phyloP scores from a whole-genome alignment of 2,329 filamentous ascomycete species.

The Paracoccidioides lutzii region DNA sequence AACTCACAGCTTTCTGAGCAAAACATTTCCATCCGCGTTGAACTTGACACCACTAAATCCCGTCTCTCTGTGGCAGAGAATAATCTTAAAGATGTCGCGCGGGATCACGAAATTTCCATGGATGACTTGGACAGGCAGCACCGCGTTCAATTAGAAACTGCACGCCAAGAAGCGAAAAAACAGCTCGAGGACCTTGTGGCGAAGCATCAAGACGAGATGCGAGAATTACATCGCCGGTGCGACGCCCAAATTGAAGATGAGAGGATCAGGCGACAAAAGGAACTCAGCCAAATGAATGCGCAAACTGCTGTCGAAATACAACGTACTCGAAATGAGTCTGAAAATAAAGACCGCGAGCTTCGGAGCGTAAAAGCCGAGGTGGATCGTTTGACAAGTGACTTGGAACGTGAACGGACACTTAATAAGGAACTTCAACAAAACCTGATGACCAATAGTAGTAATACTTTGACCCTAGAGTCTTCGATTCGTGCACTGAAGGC shows the following conservation, averaged over 20 bases:
- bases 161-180: constrained; percentile 32
- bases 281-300: constrained; percentile 51
- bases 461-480: constrained; percentile 57
- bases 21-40: constrained; percentile 48
- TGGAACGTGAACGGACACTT: constrained; percentile 51
- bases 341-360: constrained; percentile 43
- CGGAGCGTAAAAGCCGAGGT: constrained; percentile 31
- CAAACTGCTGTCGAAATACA: constrained; percentile 38
- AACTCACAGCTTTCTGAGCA: constrained; percentile 37
- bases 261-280: constrained; percentile 43
- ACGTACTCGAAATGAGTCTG: constrained; percentile 32
- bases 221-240: constrained; percentile 49
- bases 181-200: constrained; percentile 47
- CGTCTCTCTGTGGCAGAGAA: constrained; percentile 38
- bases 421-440: constrained; percentile 46
- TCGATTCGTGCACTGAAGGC: constrained; percentile 63
- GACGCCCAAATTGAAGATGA: constrained; percentile 57
- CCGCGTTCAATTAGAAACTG: constrained; percentile 30
- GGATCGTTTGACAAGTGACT: constrained; percentile 32
- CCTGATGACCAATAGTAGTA: constrained; percentile 46
- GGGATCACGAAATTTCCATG: constrained; percentile 39
- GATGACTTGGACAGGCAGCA: constrained; percentile 43
- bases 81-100: constrained; percentile 39
- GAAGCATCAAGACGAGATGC: constrained; percentile 55
- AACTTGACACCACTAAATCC: constrained; percentile 50